Conservation (phyloP, 148 eudicot genomes). For the Rhododendron mucronatum region DNA sequence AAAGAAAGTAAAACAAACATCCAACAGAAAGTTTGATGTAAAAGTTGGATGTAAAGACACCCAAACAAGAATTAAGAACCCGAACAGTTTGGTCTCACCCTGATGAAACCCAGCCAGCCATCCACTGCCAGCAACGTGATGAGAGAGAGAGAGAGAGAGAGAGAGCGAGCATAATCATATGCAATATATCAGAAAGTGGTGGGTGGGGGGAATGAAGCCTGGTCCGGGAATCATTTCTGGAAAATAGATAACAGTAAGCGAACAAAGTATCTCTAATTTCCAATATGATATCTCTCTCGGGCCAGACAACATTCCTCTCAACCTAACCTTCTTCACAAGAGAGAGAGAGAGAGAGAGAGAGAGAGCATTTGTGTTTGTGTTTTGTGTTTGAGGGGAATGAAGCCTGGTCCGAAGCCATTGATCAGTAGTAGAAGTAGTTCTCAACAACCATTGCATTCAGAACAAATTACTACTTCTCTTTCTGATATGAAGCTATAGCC, state of each 20-base stretch:
- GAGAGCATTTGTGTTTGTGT: no score
- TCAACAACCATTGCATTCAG: neutral
- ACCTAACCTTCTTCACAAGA: neutral
- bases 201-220: conserved; percentile 52
- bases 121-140: neutral
- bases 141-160: neutral
- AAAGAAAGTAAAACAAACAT: no score
- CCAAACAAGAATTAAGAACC: neutral
- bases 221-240: conserved; percentile 43
- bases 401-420: conserved; percentile 43
- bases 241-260: neutral
- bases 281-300: conserved; percentile 13
- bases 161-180: neutral
- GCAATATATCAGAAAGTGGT: conserved; percentile 9
- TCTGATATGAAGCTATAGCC: conserved; percentile 2
- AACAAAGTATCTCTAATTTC: neutral
- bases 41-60: no score
- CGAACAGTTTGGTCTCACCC: neutral
- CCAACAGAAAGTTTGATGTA: no score
- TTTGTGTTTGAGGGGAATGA: conserved; percentile 34
- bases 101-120: neutral
- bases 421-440: neutral
- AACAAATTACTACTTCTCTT: neutral
- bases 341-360: neutral
- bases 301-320: conserved; percentile 37